Base-by-base conservation (phyloP, 2,329 filamentous ascomycete species). In the Seiridium cupressi region DNA sequence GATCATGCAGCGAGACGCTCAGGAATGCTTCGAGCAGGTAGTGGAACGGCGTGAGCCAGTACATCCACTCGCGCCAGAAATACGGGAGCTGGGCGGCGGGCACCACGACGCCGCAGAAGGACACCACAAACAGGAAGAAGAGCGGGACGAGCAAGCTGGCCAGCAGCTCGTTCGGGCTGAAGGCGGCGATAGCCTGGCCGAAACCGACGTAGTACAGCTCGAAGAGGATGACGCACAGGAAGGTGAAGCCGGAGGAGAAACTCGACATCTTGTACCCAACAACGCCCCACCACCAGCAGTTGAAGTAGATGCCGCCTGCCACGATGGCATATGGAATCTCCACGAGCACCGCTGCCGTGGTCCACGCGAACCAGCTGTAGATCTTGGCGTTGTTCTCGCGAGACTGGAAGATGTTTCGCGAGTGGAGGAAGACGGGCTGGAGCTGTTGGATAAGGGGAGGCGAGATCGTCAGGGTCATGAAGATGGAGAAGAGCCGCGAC, bases 341-440 rank as follows among this genome's bases (percentile, higher is more conserved):
- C 13, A 84, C 87, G 1, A 91, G 65, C 4, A 92, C 82, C 1
- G 84, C 82, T 0, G 84, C 88, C 2, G 85, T 87, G 0, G 85
- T 83, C 74, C 90, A 91, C 0, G 89, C 88, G 11, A 84, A 74
- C 90, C 90, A 93, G 1, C 85, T 88, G 74, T 94, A 95, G 34
- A 92, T 92, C 72, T 92, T 92, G 13, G 89, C 85, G n/a, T 85
- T 90, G 54, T 87, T 83, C 72, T 95, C 91, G 4, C 91, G 83
- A 1, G 83, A 85, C 70, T 89, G 77, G 75, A 91, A 95, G 34
- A 94, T 80, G 38, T 84, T 79, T 3, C 89, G 82, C 49, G 86
- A 84, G 61, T 84, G 78, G 56, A 92, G 76, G 70, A 89, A 93
- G 4, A 85, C 84, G 0, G 91, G 91, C 68, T 93, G 89, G 0